Base-by-base conservation (phyloP, 2,329 filamentous ascomycete species). In the Ophiocordyceps polyrhachis-furcata region DNA sequence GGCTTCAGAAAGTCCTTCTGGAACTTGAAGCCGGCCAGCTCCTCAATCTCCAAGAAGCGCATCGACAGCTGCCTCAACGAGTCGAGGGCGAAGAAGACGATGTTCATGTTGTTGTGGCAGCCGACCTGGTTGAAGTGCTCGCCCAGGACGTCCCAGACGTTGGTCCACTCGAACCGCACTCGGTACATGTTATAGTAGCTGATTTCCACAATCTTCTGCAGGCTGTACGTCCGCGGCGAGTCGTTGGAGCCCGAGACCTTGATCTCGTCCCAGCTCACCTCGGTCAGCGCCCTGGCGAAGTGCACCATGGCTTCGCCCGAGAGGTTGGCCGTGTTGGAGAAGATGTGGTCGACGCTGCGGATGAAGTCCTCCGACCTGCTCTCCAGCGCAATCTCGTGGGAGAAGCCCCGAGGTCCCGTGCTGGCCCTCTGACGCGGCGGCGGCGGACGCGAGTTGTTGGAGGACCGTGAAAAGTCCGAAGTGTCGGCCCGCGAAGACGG, bases 141-240 rank as follows among this genome's bases (percentile, higher is more conserved):
- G 14, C 91, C 91, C n/a, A 99, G 73, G 1, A 98, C 83, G 50
- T 84, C 83, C 91, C 91, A 99, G 48, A 98, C 94, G 54, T 83
- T 89, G 13, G 83, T 93, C 91, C 91, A 98, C 59, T 98, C 91
- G 55, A 96, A 96, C 55, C 91, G 82, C 32, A 98, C 89, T 69
- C 91, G 80, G 47, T 85, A 87, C 91, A 98, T 98, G 67, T 98
- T 98, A 75, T 98, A 98, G 62, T 94, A 95, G 60, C 86, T 93
- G 62, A 98, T 96, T 62, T 98, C 91, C 15, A 98, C 93, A 50
- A 98, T 76, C 63, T 98, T 98, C 58, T 98, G 91, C 49, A 98
- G 67, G 65, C 88, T 95, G 70, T 95, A 98, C 9, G 89, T 98
- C 45, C 93, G 79, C 12, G 91, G 91, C 20, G 86, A 93, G 48